Evolutionary conservation across 768 basidiomycete species (phyloP), one percentile per base, ranked within the genome.

Genomic region (Pleurotus ostreatus): DNA sequence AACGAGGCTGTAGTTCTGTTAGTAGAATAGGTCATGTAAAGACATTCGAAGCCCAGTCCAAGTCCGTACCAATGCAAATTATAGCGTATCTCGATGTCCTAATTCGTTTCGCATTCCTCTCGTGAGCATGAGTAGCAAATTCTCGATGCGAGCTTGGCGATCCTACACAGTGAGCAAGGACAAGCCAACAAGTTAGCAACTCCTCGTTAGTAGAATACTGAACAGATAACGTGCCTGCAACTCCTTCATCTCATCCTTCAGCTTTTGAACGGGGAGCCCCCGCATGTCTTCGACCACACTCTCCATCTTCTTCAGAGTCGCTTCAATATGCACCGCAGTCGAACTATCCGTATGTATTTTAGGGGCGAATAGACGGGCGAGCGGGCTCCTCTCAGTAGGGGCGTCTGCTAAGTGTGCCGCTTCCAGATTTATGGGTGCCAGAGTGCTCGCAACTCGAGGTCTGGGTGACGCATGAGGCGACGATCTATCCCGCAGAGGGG

Each of bases 191-290:
- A 13, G 13, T 47, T 48, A 46, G 8, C 34, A 45, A 30, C 11
- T 3, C 4, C 16, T 2, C 26, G 11, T 30, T 26, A 55, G 40
- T 56, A 37, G 25, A 20, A 15, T 49, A 25, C 5, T 25, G 23
- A 25, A 25, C 23, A 25, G 23, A 25, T 25, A 43, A 68, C 76
- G 47, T 45, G 88, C 88, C 78, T 89, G 88, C 25, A 92, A 68
- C 65, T 92, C 91, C 66, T 84, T 89, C 81, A 94, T 87, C 68
- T 93, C 89, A 2, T 87, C 86, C 68, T 82, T 86, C 38, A 94
- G 71, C 59, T 70, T 78, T 37, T 80, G 76, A 16, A 90, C 80
- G 5, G 90, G 89, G 59, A 89, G 60, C 43, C 80, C 76, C 26
- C 77, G 76, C 45, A 88, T 77, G 49, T 84, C 82, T 46, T 89